Percentiles rank a stretch among this genome's conserved stretches.
These are phyloP conservation scores for Fragaria iinumae DNA, from an alignment of 306 rosid genomes.

Conservation along the genomic window DNA sequence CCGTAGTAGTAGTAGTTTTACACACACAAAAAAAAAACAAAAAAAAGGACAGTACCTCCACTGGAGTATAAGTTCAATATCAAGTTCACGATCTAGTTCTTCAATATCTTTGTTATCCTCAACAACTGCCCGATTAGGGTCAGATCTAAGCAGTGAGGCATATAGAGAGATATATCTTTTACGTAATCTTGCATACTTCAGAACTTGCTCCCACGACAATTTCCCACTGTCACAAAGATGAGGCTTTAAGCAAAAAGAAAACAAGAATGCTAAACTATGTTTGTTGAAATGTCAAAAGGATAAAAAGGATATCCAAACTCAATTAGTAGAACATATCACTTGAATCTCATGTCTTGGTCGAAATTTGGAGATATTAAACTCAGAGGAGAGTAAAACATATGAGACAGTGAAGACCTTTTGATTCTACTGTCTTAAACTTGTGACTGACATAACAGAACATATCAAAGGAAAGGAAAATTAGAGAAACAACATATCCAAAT, in stretches of 20 bases:
- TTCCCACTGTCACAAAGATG: slow-evolving; percentile 71
- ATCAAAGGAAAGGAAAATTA: neutral
- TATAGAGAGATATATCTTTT: slow-evolving; percentile 80
- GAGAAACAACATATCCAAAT: slow-evolving; percentile 17
- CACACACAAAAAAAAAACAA: neutral
- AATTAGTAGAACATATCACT: neutral
- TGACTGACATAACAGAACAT: neutral
- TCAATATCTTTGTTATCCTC: slow-evolving; percentile 72
- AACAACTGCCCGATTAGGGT: slow-evolving; percentile 62
- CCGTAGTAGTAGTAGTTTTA: neutral
- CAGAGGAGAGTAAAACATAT: neutral
- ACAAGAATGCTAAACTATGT: neutral
- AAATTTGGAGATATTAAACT: neutral
- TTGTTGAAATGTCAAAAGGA: neutral
- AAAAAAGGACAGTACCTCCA: slow-evolving; percentile 67
- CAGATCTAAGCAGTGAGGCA: slow-evolving; percentile 86
- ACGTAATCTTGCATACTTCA: slow-evolving; percentile 75
- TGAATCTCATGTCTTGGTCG: neutral
- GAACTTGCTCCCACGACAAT: slow-evolving; percentile 94
- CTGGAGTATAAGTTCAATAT: slow-evolving; percentile 86
- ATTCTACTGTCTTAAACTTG: neutral
- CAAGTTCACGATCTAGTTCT: slow-evolving; percentile 82
- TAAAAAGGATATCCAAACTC: neutral
- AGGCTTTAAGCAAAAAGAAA: slow-evolving; percentile 21
- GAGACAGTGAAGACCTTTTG: neutral